Base-by-base conservation (phyloP, 176 grass and related monocot genomes). In the Aechmea fasciata region DNA sequence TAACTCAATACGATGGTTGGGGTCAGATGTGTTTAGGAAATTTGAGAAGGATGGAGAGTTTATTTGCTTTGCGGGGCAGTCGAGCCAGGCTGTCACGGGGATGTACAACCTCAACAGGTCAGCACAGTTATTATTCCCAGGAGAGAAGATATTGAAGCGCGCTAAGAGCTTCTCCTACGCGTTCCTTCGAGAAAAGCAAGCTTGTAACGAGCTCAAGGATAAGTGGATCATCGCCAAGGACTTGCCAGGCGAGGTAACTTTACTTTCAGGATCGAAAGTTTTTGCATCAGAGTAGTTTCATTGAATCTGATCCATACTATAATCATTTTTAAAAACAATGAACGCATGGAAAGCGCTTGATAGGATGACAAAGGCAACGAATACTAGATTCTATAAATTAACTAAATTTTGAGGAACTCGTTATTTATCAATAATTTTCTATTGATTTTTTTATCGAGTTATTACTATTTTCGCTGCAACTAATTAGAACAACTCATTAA, bases 21-120 rank as follows among this genome's bases (percentile, higher is more conserved):
- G 3, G 5, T 41, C 59, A 99, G 94, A 50, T n/a, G 84, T 90
- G 73, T 93, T 99, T 10, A 78, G 79, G 66, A 79, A 85, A 22
- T 99, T 99, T 48, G 89, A 93, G 89, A 99, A 88, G 72, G 89
- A 90, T 19, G 94, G 82, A 0, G 82, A 83, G 59, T 99, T 99
- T 82, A 81, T 92, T 70, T 92, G 89, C 66, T 99, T 93, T 22
- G 77, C 81, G 2, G 89, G 94, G 72, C 94, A 99, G 62, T 90
- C 89, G 52, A 99, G 79, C 71, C 89, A 99, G 68, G 94, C 89
- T 0, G 76, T 99, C 57, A 99, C 94, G 0, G 94, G 94, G 51
- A 99, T 99, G 79, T 99, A 99, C 70, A 99, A 99, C 66, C 76
- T 99, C 11, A 90, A 93, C 48, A 82, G 85, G 23, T 82, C 89